Base-by-base conservation (phyloP, 768 basidiomycete species). In the Sarcomyxa edulis region DNA sequence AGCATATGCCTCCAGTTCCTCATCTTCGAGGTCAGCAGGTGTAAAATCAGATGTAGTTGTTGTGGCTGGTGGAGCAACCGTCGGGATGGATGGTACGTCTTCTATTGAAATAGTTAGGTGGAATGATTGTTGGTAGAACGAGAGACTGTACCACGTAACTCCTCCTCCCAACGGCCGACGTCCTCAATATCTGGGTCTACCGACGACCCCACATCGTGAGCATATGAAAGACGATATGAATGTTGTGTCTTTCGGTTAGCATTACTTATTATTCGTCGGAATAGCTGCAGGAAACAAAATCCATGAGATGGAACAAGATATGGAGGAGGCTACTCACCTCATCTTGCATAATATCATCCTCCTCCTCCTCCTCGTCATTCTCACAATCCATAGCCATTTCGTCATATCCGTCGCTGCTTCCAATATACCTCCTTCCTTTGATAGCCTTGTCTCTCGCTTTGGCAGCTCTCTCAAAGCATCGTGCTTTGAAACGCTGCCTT, bases 131-230 rank as follows among this genome's bases (percentile, higher is more conserved):
- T n/a, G n/a, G n/a, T n/a, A n/a, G n/a, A 37, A 34, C 42, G 2
- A 24, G 15, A 29, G 20, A 26, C 39, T 59, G 40, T 40, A 69
- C 81, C 69, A 47, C 49, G 51, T 4, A 84, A 50, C 31, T 76
- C 76, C 20, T 58, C 48, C 53, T 84, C 83, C 83, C 81, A 85
- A n/a, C 55, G 50, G 15, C 48, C 59, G 4, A 73, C 54, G 40
- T 85, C 81, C 23, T 87, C 81, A 50, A 84, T 59, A 52, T 77
- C 76, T 4, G 84, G 84, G 52, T 87, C 84, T 42, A 84, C 75
- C 1, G 84, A 86, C 11, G 82, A 84, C 5, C 84, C 84, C 3
- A 87, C 83, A 41, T 85, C 82, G 12, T 62, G 52, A 19, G 74
- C 69, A 43, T 81, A 87, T 2, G 82, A 85, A 3, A 83, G 52